phyloP scores from a whole-genome alignment of 306 rosid genomes.

The Amphicarpaea edgeworthii region DNA sequence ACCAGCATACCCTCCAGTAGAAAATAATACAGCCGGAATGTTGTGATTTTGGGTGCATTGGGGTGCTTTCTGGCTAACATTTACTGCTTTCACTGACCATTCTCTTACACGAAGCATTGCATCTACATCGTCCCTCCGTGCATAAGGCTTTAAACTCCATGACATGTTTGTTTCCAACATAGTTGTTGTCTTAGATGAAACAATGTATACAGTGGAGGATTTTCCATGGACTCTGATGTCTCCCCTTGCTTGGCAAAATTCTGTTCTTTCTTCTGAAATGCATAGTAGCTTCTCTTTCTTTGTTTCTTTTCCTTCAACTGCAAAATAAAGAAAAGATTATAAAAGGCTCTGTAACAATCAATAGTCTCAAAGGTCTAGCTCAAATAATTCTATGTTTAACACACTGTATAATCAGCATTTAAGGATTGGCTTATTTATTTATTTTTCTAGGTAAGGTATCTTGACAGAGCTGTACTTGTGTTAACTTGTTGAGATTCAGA shows the following conservation, averaged over 20 bases:
- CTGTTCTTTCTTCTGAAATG: slow-evolving; percentile 61
- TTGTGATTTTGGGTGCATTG: slow-evolving; percentile 61
- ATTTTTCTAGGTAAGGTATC: not conserved
- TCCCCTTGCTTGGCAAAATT: slow-evolving; percentile 64
- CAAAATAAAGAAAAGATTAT: slow-evolving; percentile 32
- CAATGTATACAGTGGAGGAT: slow-evolving; percentile 60
- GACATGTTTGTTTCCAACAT: slow-evolving; percentile 52
- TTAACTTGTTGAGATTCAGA: slow-evolving; percentile 21
- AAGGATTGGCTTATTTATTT: not conserved
- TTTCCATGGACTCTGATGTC: slow-evolving; percentile 62
- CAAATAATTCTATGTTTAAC: slow-evolving; percentile 8
- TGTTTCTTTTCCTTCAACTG: slow-evolving; percentile 44
- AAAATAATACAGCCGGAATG: slow-evolving; percentile 77
- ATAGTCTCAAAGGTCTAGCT: slow-evolving; percentile 26
- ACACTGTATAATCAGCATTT: not conserved
- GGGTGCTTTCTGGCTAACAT: slow-evolving; percentile 43
- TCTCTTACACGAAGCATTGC: slow-evolving; percentile 65
- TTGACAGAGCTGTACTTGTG: not conserved
- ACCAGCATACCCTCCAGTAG: slow-evolving; percentile 76
- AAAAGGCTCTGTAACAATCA: slow-evolving; percentile 14
- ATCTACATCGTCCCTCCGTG: slow-evolving; percentile 59
- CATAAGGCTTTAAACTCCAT: slow-evolving; percentile 77
- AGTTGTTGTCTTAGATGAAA: slow-evolving; percentile 47
- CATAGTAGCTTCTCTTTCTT: slow-evolving; percentile 58
- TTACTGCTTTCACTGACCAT: slow-evolving; percentile 66